Base-by-base conservation (phyloP, 352 stramenopile species). In the Phytopythium kandeliae region DNA sequence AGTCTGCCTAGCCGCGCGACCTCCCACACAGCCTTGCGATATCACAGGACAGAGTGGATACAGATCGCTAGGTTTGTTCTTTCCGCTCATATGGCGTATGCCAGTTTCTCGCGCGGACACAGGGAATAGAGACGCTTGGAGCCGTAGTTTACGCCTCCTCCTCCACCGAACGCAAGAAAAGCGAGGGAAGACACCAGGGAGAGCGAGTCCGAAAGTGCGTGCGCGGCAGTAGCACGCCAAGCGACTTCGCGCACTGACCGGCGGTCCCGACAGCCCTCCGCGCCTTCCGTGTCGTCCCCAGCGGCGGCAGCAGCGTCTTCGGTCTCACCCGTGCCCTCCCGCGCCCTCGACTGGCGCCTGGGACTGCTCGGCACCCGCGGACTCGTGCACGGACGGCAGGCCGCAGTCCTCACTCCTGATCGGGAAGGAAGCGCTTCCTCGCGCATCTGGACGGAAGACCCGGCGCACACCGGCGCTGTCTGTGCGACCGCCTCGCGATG, bases 401-500 rank as follows among this genome's bases (percentile, higher is more conserved):
- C n/a, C 38, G 19, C 17, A 31, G 28, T 10, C 28, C 28, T 31
- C 28, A 9, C 28, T 31, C 28, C 9, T n/a, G n/a, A n/a, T n/a
- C n/a, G n/a, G n/a, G n/a, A n/a, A n/a, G n/a, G n/a, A n/a, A n/a
- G n/a, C 28, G 4, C 28, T 9, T 31, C 28, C 9, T 31, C 9
- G 28, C 9, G 28, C 28, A 31, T 31, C 28, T 9, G 4, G 28
- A 10, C 28, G 28, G 28, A n/a, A n/a, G n/a, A n/a, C n/a, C 28
- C 28, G 4, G 28, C 9, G 28, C 28, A 9, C 28, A 31, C 28
- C 28, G 28, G 9, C n/a, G n/a, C n/a, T n/a, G n/a, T n/a, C n/a
- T n/a, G n/a, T n/a, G 31, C 24, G 21, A 16, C 49, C 9, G 8
- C 6, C 19, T 6, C 11, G 26, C 45, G 34, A 78, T 73, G 62